phyloP scores from a whole-genome alignment of 2,329 filamentous ascomycete genomes.

The Pseudogymnoascus sp. region DNA sequence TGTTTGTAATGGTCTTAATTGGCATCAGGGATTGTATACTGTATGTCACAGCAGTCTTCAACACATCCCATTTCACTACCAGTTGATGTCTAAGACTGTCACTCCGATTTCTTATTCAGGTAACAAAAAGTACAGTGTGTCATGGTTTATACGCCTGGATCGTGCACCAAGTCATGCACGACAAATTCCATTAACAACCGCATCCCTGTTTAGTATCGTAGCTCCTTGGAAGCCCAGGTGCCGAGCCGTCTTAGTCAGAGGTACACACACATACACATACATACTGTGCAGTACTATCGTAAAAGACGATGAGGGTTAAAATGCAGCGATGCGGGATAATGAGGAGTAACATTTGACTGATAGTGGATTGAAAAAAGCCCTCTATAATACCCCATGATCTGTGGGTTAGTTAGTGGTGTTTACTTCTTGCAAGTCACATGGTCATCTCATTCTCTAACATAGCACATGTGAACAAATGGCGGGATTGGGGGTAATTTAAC shows the following conservation, averaged over 20 bases:
- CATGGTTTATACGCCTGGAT: not conserved
- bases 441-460: not conserved
- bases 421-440: not conserved
- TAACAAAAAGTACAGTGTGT: not conserved
- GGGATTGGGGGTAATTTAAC: not conserved
- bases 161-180: not conserved
- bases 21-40: not conserved
- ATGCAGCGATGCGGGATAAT: not conserved
- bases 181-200: not conserved
- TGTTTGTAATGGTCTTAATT: not conserved
- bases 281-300: too few relatives aligned
- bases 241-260: not conserved
- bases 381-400: not conserved
- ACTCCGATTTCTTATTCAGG: not conserved
- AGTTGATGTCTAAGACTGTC: not conserved
- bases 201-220: not conserved
- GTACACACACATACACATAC: not conserved
- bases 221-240: not conserved
- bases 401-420: not conserved
- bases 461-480: not conserved
- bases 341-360: not conserved
- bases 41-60: not conserved
- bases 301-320: too few relatives aligned
- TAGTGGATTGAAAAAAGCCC: not conserved
- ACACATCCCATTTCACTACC: not conserved